Conservation (phyloP, 225 moss, liverwort and hornwort species). For the Pseudoscleropodium purum region DNA sequence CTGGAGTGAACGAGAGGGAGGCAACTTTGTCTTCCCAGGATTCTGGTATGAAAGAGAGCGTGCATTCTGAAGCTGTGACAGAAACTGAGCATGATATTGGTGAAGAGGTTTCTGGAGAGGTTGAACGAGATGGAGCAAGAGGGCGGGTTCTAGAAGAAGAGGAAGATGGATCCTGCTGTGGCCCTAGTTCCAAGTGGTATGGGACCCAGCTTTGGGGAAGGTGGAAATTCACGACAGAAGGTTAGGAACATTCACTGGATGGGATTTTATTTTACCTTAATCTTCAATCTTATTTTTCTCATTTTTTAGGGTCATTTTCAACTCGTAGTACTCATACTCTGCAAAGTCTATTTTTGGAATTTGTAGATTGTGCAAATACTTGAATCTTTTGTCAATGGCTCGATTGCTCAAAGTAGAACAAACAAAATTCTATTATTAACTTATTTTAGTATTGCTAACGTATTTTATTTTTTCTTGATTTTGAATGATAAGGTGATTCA, state of each 20-base stretch:
- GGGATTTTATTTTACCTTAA: background rate
- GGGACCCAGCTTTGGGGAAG: slow-evolving; percentile 9
- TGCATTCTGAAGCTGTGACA: background rate
- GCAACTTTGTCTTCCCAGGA: background rate
- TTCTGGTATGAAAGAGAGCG: background rate
- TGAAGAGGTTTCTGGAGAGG: background rate
- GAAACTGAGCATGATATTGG: background rate
- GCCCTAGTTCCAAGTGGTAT: slow-evolving; percentile 22
- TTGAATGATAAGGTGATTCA: background rate
- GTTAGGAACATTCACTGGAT: background rate
- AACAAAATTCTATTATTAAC: no score
- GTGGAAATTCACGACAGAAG: slow-evolving; percentile 4
- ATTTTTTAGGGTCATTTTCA: background rate
- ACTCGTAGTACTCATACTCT: background rate
- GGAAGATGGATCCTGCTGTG: slow-evolving; percentile 13
- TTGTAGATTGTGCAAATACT: background rate
- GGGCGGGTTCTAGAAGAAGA: background rate
- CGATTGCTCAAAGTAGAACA: background rate
- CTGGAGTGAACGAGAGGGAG: background rate
- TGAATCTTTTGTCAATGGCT: background rate
- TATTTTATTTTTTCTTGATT: background rate
- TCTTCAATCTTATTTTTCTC: background rate
- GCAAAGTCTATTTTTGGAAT: background rate
- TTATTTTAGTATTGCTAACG: background rate
- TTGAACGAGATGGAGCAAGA: background rate